Percentiles rank a stretch among this genome's conserved stretches.
Evolutionary conservation across 257 asterid species (phyloP).

Genomic region (Solanum sparsipilum): DNA sequence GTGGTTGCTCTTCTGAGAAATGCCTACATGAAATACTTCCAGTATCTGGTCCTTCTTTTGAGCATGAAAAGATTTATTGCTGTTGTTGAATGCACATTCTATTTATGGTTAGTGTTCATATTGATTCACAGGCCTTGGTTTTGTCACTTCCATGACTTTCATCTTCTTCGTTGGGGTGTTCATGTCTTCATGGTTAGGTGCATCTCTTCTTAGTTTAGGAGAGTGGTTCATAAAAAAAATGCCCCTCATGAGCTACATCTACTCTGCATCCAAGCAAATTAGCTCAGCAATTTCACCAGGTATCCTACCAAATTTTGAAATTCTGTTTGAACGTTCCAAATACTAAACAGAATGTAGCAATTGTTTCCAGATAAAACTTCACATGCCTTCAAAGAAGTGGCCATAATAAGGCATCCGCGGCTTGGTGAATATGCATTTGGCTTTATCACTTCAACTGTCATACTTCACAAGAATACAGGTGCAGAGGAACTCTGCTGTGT

Average conservation of each 20-base stretch:
- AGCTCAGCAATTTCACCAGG: conserved; percentile 86
- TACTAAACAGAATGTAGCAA: neutral
- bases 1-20: neutral
- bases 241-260: conserved; percentile 79
- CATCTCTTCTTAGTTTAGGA: conserved; percentile 61
- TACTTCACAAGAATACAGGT: conserved; percentile 49
- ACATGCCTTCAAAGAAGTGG: conserved; percentile 87
- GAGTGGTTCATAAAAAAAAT: conserved; percentile 74
- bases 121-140: conserved; percentile 54
- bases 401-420: conserved; percentile 68
- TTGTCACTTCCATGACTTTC: conserved; percentile 59
- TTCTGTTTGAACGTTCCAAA: neutral
- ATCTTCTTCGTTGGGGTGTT: conserved; percentile 75
- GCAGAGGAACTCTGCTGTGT: conserved; percentile 77
- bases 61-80: neutral
- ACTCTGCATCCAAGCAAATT: conserved; percentile 68
- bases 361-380: conserved; percentile 44
- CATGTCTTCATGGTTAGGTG: conserved; percentile 84
- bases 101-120: neutral
- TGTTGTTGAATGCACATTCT: neutral
- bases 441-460: conserved; percentile 61
- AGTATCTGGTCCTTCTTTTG: neutral
- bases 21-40: neutral
- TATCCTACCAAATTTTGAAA: conserved; percentile 2
- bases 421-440: conserved; percentile 74